Evolutionary conservation across 192 early-diverging fungal species (phyloP), one percentile per base, ranked within the genome.

Genomic region (Rhizophagus clarus): DNA sequence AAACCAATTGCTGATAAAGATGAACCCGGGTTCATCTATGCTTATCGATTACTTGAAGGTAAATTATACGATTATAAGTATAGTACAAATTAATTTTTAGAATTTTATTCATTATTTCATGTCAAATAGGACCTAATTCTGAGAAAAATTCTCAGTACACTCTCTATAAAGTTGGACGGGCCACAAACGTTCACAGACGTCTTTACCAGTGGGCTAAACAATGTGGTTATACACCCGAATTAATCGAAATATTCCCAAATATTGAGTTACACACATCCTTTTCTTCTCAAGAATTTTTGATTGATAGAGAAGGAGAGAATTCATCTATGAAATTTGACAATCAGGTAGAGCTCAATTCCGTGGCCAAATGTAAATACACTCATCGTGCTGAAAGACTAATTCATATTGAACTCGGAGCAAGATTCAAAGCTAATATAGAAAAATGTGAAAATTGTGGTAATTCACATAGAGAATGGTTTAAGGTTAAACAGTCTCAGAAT

Each of bases 11-110:
- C 87, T 15, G 79, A 81, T 4, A 83, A 73, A 1, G 87, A 88
- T 56, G 82, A 83, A 47, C 79, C 87, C 6, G 87, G 87, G 20
- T 86, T 84, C 56, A 88, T 88, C 26, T 88, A 88, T 32, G 83
- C 81, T 14, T 88, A 88, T 70, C 80, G 82, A 42, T 72, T 88
- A 10, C 29, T 81, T 24, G 85, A 83, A 49, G 80, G 85, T 85
- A 85, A 61, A 26, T 20, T 3, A 61, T 71, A n/a, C 4, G 32
- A 29, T 29, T 61, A 28, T 14, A 29, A 24, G 17, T 31, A 56
- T 40, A 20, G 29, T 34, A 0, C 40, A 14, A 24, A 26, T 14
- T 51, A 28, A 47, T 4, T 12, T 12, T 6, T 28, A 40, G 37
- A 40, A 40, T 73, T 28, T 49, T 8, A 26, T 28, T 73, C 8